Evolutionary conservation across 2,329 filamentous ascomycete species (phyloP).

Genomic region (Exophiala oligosperma): DNA sequence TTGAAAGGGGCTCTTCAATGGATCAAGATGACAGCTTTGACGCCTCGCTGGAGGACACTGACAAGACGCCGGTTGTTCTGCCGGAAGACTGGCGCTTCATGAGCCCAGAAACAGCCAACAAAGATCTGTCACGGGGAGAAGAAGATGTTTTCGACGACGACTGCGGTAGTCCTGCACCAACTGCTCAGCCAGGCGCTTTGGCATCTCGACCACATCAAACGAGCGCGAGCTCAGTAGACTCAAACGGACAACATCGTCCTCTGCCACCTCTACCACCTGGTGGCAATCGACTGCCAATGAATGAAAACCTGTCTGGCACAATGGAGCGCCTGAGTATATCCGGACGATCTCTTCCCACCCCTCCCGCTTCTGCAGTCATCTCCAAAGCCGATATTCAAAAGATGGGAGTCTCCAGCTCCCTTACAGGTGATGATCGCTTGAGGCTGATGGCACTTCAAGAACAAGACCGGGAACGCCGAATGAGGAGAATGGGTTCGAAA

Average conservation of each 20-base stretch:
- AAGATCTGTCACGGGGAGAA: slow-evolving; percentile 52
- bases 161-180: slow-evolving; percentile 67
- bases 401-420: slow-evolving; percentile 70
- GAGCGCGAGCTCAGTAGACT: slow-evolving; percentile 72
- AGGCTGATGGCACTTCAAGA: slow-evolving; percentile 79
- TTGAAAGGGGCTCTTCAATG: slow-evolving; percentile 57
- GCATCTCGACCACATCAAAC: slow-evolving; percentile 57
- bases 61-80: slow-evolving; percentile 96
- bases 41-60: slow-evolving; percentile 89
- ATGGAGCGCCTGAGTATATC: slow-evolving; percentile 69
- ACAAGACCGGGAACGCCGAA: slow-evolving; percentile 67
- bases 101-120: slow-evolving; percentile 64
- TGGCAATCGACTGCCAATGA: slow-evolving; percentile 21
- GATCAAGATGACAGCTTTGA: slow-evolving; percentile 88
- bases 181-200: slow-evolving; percentile 47
- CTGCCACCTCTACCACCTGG: slow-evolving; percentile 77
- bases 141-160: slow-evolving; percentile 68
- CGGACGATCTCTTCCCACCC: slow-evolving; percentile 70
- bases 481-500: slow-evolving; percentile 58
- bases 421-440: slow-evolving; percentile 83
- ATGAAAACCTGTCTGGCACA: slow-evolving; percentile 57
- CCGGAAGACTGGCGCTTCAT: slow-evolving; percentile 91
- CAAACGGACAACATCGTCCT: slow-evolving; percentile 78
- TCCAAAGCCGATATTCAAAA: slow-evolving; percentile 77
- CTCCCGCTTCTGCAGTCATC: slow-evolving; percentile 65